Evolutionary conservation across 1,139 yeast genomes (phyloP).

Genomic region (Saccharomyces hybrid): DNA sequence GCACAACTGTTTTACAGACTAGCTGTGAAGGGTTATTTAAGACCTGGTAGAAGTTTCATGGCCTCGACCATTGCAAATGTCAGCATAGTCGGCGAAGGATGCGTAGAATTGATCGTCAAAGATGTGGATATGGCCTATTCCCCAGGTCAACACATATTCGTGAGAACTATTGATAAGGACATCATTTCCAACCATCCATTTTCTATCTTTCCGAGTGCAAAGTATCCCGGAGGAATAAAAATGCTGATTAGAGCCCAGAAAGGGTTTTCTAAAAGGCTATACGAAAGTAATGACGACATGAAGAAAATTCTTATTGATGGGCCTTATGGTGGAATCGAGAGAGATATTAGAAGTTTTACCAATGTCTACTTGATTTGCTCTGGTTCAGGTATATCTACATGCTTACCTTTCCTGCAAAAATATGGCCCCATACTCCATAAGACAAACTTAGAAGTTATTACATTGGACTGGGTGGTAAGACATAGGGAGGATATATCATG

Average conservation of each 20-base stretch:
- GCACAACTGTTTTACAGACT: not conserved
- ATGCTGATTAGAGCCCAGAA: not conserved
- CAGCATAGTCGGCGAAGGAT: not conserved
- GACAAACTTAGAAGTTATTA: not conserved
- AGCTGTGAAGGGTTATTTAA: not conserved
- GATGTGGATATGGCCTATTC: not conserved
- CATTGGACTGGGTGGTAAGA: not conserved
- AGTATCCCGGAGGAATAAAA: not conserved
- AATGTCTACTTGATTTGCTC: not conserved
- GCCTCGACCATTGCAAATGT: not conserved
- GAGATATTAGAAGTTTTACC: not conserved
- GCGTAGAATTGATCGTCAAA: not conserved
- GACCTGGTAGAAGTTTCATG: not conserved
- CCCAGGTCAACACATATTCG: not conserved
- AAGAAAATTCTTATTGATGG: not conserved
- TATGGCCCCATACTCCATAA: not conserved
- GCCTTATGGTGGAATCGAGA: not conserved
- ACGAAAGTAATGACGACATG: not conserved
- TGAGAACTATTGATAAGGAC: not conserved
- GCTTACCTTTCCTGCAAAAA: not conserved
- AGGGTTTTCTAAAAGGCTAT: not conserved
- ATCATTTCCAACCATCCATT: not conserved
- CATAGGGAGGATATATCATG: not conserved
- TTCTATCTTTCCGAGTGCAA: not conserved
- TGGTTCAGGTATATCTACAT: not conserved